Base-by-base conservation (phyloP, 768 basidiomycete genomes). In the Tricholoma saponaceum region DNA sequence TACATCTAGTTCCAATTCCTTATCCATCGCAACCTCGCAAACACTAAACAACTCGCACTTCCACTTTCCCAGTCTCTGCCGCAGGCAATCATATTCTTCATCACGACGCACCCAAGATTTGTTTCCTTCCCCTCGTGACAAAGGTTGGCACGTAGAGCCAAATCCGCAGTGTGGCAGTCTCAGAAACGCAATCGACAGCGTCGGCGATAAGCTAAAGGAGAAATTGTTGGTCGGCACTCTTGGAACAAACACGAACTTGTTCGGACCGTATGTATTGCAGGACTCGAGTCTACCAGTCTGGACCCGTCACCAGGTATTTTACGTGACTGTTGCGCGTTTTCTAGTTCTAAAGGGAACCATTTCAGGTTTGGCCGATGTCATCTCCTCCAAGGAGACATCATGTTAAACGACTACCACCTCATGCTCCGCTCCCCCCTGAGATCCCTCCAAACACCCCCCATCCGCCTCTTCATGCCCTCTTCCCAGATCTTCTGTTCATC, bases 321-420 rank as follows among this genome's bases (percentile, higher is more conserved):
- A 6, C 9, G 9, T 20, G 7, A 37, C 35, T 47, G 5, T 46
- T 14, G 25, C 13, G 13, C 46, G 4, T n/a, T 2, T 10, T 43
- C 1, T n/a, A n/a, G n/a, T 9, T 43, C 20, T 8, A 3, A 14
- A 23, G n/a, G n/a, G n/a, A n/a, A n/a, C n/a, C 25, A 10, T 25
- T 16, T 7, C 46, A 47, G 46, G 90, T 94, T 98, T 97, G 66
- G 95, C 95, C 0, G 84, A 90, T 47, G 80, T 82, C 44, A 95
- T 98, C 69, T 84, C 89, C 50, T 80, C 83, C 6, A 92, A 22
- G 96, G 96, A 51, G 96, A 99, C 70, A 85, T 98, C 66, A 84
- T 91, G 87, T 80, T 92, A 3, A 94, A 99, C 72, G 96, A 98
- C 75, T 99, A 98, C 72, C 96, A 99, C 67, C 86, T 98, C 51